Evolutionary conservation across 2,329 filamentous ascomycete genomes (phyloP).

Genomic region (Aspergillus sp.): DNA sequence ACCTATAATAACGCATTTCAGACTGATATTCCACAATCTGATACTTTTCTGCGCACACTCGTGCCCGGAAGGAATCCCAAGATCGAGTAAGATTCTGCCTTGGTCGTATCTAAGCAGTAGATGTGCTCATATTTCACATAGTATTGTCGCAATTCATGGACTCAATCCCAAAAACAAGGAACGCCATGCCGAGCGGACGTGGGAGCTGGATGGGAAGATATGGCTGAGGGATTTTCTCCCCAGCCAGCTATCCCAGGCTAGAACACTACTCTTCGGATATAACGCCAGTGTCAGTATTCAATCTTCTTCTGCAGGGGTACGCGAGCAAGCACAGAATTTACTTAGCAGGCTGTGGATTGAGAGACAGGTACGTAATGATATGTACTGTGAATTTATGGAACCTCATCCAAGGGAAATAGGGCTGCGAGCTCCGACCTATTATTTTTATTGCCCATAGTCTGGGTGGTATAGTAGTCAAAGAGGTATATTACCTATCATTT

Average conservation of each 20-base stretch:
- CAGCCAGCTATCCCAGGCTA: slow-evolving; percentile 19
- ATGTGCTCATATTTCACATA: slow-evolving; percentile 1
- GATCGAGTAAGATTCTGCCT: slow-evolving; percentile 10
- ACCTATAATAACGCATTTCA: neutral
- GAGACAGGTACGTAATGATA: slow-evolving; percentile 6
- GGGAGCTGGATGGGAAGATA: slow-evolving; percentile 19
- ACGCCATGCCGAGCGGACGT: slow-evolving; percentile 19
- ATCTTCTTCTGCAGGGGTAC: slow-evolving; percentile 21
- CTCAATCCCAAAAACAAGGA: slow-evolving; percentile 20
- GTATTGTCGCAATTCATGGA: slow-evolving; percentile 25
- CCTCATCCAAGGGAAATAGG: neutral
- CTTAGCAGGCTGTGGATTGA: slow-evolving; percentile 17
- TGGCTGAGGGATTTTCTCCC: slow-evolving; percentile 25
- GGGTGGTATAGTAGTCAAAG: slow-evolving; percentile 31
- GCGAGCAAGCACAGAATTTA: slow-evolving; percentile 22
- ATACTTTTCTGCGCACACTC: slow-evolving; percentile 11
- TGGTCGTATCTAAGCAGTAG: neutral
- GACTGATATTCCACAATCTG: neutral
- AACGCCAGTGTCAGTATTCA: slow-evolving; percentile 27
- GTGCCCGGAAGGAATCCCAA: slow-evolving; percentile 8
- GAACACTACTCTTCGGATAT: slow-evolving; percentile 28
- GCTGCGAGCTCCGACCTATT: slow-evolving; percentile 19
- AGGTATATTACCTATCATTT: slow-evolving; percentile 13
- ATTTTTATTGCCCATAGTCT: slow-evolving; percentile 30
- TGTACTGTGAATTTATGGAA: neutral